Base-by-base conservation (phyloP, 306 rosid species). In the Vigna unguiculata region DNA sequence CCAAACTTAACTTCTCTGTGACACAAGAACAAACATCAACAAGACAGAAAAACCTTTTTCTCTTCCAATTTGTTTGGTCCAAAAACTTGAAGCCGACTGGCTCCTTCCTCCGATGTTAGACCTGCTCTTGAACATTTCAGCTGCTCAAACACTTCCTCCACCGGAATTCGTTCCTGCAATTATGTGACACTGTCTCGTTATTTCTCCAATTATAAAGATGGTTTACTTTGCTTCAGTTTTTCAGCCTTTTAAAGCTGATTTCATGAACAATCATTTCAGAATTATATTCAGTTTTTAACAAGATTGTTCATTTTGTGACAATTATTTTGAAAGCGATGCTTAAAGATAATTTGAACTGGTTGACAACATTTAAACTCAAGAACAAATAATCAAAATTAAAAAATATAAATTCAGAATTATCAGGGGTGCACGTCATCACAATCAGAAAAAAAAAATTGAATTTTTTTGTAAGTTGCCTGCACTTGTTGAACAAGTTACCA, bases 11-110 rank as follows among this genome's bases (percentile, higher is more conserved):
- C 52, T 43, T 65, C 32, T 11, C 64, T n/a, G 12, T 22, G 10
- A 43, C 47, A 1, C 15, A 19, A 28, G 32, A 41, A 43, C 15
- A 40, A 17, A 36, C 45, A 40, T 9, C 13, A 19, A 40, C 16
- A 64, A 36, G 5, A 24, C 19, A 41, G 54, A 58, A 41, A 16
- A 15, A 90, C 98, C 92, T 85, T 96, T 75, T 92, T 96, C 90
- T 96, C 99, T 88, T 96, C 98, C 63, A 96, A 86, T 80, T 96
- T 96, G 98, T 96, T 96, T 54, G 96, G 98, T 61, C 99, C 99
- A 69, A 96, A 96, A 60, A 92, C 97, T 58, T 88, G 93, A 51
- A 96, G 97, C 87, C 99, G 80, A 68, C 43, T 84, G 81, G 91
- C 89, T 73, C 97, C 99, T 80, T 96, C 99, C 15, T 96, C 97